A percentile compares a stretch with the other conserved stretches of the same genome.
phyloP scores from a whole-genome alignment of 352 stramenopile species.

The Globisporangium megalacanthum region DNA sequence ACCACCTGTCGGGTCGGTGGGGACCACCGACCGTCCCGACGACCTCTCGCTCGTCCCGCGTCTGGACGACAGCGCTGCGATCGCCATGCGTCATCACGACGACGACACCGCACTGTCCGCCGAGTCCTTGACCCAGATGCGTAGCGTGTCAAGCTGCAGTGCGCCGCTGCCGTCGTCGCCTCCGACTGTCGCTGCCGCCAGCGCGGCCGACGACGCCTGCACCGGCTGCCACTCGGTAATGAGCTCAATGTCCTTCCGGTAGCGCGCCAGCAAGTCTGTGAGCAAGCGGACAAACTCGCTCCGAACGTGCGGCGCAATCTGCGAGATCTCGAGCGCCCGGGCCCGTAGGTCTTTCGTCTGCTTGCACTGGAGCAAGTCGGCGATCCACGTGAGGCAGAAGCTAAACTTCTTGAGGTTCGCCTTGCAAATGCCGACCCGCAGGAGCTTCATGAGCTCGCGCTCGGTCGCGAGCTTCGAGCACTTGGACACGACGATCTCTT shows the following conservation, averaged over 20 bases:
- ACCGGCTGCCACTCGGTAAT: constrained; percentile 64
- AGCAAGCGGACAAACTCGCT: constrained; percentile 63
- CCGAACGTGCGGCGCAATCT: constrained; percentile 59
- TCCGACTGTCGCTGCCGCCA: constrained; percentile 7
- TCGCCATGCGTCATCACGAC: background rate
- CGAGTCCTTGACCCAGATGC: constrained; percentile 67
- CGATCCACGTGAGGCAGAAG: constrained; percentile 79
- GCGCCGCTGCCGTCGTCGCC: constrained; percentile 11
- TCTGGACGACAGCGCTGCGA: background rate
- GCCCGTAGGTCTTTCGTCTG: constrained; percentile 59
- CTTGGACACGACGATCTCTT: constrained; percentile 58
- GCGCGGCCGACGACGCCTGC: constrained; percentile 14
- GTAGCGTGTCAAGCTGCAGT: constrained; percentile 51
- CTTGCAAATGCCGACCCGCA: constrained; percentile 74
- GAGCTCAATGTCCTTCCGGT: constrained; percentile 63
- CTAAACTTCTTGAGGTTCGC: constrained; percentile 79
- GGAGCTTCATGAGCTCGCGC: constrained; percentile 47
- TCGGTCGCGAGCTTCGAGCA: constrained; percentile 44
- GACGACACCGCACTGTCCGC: background rate
- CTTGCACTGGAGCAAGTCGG: constrained; percentile 57
- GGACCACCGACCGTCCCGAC: too few species aligned
- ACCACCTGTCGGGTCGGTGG: too few species aligned
- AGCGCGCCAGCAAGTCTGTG: constrained; percentile 45
- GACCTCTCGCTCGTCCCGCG: too few species aligned
- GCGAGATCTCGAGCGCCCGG: constrained; percentile 62